Evolutionary conservation across 2,329 filamentous ascomycete genomes (phyloP).

Genomic region (Pseudogymnoascus sp.): DNA sequence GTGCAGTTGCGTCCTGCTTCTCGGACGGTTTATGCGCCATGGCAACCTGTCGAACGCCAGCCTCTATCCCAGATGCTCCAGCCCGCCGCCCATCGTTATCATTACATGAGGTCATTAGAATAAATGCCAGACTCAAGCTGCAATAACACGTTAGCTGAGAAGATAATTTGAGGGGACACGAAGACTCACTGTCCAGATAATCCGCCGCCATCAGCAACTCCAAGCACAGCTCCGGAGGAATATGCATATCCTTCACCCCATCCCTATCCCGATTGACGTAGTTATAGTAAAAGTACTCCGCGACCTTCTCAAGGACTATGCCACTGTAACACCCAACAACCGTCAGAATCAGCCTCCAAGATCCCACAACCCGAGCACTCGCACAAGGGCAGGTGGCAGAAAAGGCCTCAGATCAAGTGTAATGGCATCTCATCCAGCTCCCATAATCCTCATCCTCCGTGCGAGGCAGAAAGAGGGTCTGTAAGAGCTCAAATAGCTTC

Average conservation of each 20-base stretch:
- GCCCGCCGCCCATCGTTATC: not conserved
- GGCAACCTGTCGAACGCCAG: not conserved
- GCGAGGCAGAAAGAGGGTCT: slow-evolving; percentile 26
- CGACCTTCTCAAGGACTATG: slow-evolving; percentile 69
- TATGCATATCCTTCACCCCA: slow-evolving; percentile 73
- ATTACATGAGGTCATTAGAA: slow-evolving; percentile 10
- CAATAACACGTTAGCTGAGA: slow-evolving; percentile 8
- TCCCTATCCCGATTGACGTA: slow-evolving; percentile 63
- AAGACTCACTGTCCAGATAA: slow-evolving; percentile 56
- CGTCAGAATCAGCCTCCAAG: not conserved
- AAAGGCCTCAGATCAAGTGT: slow-evolving; percentile 57
- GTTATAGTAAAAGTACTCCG: slow-evolving; percentile 79
- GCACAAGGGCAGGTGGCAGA: slow-evolving; percentile 11
- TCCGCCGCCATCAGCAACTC: slow-evolving; percentile 73
- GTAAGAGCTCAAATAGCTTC: slow-evolving; percentile 18
- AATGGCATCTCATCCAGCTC: slow-evolving; percentile 37
- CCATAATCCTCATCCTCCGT: slow-evolving; percentile 18
- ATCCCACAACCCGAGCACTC: slow-evolving; percentile 9
- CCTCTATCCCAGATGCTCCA: slow-evolving; percentile 14
- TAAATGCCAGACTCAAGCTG: slow-evolving; percentile 12
- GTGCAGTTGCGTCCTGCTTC: not conserved
- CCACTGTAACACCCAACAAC: slow-evolving; percentile 43
- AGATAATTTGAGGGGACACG: not conserved
- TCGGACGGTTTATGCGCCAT: not conserved
- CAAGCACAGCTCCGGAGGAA: slow-evolving; percentile 70